Conservation (phyloP, 2,329 filamentous ascomycete genomes). For the Ophiocordyceps australis region DNA sequence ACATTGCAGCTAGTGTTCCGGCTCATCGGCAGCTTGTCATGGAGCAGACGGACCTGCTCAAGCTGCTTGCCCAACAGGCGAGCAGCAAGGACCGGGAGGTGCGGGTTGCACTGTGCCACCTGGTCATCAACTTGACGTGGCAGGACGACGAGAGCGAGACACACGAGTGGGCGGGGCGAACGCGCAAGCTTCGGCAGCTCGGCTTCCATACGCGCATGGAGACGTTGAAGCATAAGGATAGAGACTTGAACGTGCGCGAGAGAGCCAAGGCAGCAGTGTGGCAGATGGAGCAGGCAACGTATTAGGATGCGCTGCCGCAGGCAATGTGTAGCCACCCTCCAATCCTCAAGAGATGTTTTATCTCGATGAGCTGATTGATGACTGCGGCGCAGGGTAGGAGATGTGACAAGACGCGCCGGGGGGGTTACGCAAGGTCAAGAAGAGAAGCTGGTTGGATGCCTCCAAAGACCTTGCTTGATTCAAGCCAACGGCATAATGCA, state of each 20-base stretch:
- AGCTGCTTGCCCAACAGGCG: constrained; percentile 55
- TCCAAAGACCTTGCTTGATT: too few species aligned
- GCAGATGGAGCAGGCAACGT: constrained; percentile 39
- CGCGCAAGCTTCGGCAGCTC: constrained; percentile 47
- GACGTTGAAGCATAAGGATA: constrained; percentile 43
- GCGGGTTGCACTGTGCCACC: constrained; percentile 62
- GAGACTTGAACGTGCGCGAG: constrained; percentile 68
- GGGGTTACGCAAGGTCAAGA: too few species aligned
- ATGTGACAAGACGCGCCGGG: too few species aligned
- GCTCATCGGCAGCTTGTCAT: constrained; percentile 64
- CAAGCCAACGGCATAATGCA: too few species aligned
- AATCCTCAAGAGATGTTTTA: too few species aligned
- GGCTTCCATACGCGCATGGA: constrained; percentile 53
- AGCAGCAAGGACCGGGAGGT: constrained; percentile 56
- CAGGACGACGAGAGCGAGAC: constrained; percentile 56
- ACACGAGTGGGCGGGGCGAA: constrained; percentile 46
- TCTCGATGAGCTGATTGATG: too few species aligned
- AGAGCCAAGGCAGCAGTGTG: constrained; percentile 63
- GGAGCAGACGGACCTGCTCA: constrained; percentile 58
- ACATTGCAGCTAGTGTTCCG: constrained; percentile 69
- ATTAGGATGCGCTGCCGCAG: too few species aligned
- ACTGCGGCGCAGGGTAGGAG: too few species aligned
- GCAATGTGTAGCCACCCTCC: too few species aligned
- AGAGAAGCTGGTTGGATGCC: too few species aligned
- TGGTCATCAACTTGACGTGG: constrained; percentile 74